Base-by-base conservation (phyloP, 2,329 filamentous ascomycete species). In the Ustilaginoidea virens region DNA sequence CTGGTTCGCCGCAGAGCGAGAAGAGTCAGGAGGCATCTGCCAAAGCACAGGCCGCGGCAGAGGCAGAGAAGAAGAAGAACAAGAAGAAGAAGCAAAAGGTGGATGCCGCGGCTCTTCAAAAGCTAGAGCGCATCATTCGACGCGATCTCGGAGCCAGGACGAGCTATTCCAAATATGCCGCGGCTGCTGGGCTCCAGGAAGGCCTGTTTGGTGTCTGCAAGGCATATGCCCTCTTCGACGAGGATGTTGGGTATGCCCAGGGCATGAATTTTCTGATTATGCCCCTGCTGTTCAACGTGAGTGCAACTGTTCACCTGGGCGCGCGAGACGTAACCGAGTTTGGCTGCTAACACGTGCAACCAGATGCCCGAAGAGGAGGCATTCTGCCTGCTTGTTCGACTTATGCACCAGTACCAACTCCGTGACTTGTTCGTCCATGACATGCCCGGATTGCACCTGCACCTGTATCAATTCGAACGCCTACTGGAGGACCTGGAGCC, bases 181-280 rank as follows among this genome's bases (percentile, higher is more conserved):
- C 86, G 36, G 80, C 85, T 19, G 80, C 86, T 36, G 86, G 85
- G 19, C 72, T 93, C 24, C 90, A 96, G 52, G 90, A 96, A 44
- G 81, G 82, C 7, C 66, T 98, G 7, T 96, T 93, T 53, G 86
- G 86, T 21, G 73, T 98, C 20, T 98, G 90, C 61, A 98, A 96
- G 54, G 86, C 90, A 2, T 98, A 98, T 55, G 90, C 90, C 10
- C 63, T 98, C 17, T 96, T 86, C 42, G 90, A 98, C 45, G 85
- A 93, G 45, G 79, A 67, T 6, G 90, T 98, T 20, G 87, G 90
- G 18, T 98, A 98, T 52, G 87, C 92, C 0, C 90, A 98, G 53
- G 90, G 90, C 47, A 94, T 98, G 80, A 98, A 96, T 49, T 98
- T 98, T 46, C 72, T 98, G 34, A 80, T 85, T 27, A 96, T 96